Evolutionary conservation across 768 basidiomycete species (phyloP).

Genomic region (Pulveroboletus sp.): DNA sequence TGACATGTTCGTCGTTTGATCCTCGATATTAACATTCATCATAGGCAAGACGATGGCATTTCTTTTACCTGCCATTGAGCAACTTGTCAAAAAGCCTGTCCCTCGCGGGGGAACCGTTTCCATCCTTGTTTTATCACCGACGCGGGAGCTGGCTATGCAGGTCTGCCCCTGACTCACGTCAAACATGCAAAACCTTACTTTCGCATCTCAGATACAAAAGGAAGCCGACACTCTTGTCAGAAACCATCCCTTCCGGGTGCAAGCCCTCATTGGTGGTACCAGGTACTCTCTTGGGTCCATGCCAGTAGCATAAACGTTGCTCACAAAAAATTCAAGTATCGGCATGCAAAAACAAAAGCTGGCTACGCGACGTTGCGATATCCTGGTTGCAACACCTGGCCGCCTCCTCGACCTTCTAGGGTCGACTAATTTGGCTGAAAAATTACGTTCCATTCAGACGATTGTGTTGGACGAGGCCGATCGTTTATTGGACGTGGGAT

Average conservation of each 20-base stretch:
- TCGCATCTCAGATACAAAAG: conserved; percentile 53
- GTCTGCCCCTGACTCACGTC: conserved; percentile 37
- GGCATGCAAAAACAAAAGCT: conserved; percentile 27
- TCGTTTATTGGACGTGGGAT: conserved; percentile 70
- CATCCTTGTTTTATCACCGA: conserved; percentile 68
- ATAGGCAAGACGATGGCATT: conserved; percentile 72
- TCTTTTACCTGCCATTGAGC: conserved; percentile 72
- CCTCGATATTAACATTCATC: not conserved
- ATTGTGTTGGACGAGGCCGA: conserved; percentile 76
- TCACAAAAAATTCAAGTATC: conserved; percentile 17
- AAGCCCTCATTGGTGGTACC: conserved; percentile 55
- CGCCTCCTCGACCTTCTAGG: conserved; percentile 70
- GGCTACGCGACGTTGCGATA: conserved; percentile 36
- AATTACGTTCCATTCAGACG: conserved; percentile 39
- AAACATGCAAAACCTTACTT: not conserved
- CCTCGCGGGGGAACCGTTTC: conserved; percentile 37
- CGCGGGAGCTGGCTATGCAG: conserved; percentile 72
- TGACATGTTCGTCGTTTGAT: not conserved
- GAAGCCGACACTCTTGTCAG: conserved; percentile 50
- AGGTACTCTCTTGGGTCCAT: conserved; percentile 30
- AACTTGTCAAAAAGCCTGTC: conserved; percentile 46
- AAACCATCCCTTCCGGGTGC: conserved; percentile 42
- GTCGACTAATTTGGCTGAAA: conserved; percentile 36
- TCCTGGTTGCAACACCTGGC: conserved; percentile 75
- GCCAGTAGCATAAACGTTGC: not conserved